phyloP scores from a whole-genome alignment of 257 asterid genomes.

The Euphrasia confusa region DNA sequence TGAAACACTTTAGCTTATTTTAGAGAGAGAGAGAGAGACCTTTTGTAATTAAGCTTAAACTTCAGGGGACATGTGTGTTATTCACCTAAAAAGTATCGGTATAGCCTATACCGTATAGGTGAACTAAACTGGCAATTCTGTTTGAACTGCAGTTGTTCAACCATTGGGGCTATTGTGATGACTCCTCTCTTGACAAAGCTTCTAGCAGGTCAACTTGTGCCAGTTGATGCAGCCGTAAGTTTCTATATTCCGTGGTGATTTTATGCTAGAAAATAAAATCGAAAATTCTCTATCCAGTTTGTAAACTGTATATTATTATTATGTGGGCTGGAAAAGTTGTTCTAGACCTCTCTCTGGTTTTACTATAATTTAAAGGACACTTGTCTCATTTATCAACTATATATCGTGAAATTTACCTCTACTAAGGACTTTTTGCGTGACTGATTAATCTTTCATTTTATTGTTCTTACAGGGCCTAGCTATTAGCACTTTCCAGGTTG shows the following conservation, averaged over 20 bases:
- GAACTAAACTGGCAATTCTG: constrained; percentile 13
- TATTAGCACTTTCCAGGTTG: constrained; percentile 93
- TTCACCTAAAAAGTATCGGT: neutral
- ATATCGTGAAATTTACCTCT: neutral
- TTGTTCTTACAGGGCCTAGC: constrained; percentile 75
- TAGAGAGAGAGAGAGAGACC: no score
- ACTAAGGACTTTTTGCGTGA: neutral
- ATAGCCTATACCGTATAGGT: neutral
- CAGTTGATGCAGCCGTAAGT: constrained; percentile 97
- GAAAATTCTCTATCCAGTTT: neutral
- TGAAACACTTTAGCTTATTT: no score
- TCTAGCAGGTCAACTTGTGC: constrained; percentile 97
- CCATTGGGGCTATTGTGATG: constrained; percentile 93
- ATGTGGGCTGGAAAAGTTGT: constrained; percentile 3
- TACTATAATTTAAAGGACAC: neutral
- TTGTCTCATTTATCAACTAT: neutral
- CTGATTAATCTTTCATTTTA: constrained; percentile 15
- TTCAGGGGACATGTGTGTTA: no score
- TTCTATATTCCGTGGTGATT: constrained; percentile 12
- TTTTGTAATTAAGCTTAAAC: no score
- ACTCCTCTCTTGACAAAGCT: constrained; percentile 92
- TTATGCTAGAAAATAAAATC: neutral
- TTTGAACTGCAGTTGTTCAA: constrained; percentile 71
- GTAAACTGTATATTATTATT: constrained; percentile 8
- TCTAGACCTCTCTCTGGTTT: neutral